Evolutionary conservation across 495 filamentous ascomycete genomes (phyloP).

Genomic region (Aspergillus egyptiacus): DNA sequence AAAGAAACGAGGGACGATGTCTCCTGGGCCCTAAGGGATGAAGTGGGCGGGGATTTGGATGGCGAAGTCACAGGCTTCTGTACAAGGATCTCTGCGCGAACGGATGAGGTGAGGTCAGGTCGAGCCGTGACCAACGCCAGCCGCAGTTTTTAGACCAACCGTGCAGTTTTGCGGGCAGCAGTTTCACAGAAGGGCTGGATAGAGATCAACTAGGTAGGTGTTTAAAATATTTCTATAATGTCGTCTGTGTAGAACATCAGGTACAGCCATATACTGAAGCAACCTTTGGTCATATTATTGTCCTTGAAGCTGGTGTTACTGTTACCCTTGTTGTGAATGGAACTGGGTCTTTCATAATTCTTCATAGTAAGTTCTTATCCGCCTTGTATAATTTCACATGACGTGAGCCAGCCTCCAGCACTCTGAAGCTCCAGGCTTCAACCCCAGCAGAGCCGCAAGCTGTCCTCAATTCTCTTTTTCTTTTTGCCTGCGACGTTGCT

Average conservation of each 20-base stretch:
- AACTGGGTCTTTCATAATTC: slow-evolving; percentile 2
- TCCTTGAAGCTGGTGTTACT: slow-evolving; percentile 5
- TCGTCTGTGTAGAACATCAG: background rate
- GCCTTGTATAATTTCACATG: slow-evolving; percentile 9
- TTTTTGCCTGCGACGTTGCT: slow-evolving; percentile 3
- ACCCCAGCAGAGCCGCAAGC: background rate
- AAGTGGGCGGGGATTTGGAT: slow-evolving; percentile 31
- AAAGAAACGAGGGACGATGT: slow-evolving; percentile 25
- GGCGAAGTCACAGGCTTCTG: slow-evolving; percentile 33
- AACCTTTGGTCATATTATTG: background rate
- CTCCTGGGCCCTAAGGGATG: slow-evolving; percentile 34
- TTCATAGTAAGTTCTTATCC: background rate
- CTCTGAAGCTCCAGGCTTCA: background rate
- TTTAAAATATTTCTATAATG: too few relatives aligned
- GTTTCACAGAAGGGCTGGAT: background rate
- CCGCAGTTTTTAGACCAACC: slow-evolving; percentile 34
- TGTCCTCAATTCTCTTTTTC: slow-evolving; percentile 2
- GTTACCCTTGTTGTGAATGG: slow-evolving; percentile 1
- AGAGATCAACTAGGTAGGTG: too few relatives aligned
- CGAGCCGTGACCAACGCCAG: slow-evolving; percentile 22
- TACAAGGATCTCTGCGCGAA: slow-evolving; percentile 39
- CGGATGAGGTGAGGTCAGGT: slow-evolving; percentile 36
- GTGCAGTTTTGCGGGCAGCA: slow-evolving; percentile 20
- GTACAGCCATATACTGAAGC: background rate
- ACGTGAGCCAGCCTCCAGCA: slow-evolving; percentile 10